Base-by-base conservation (phyloP, 2,329 filamentous ascomycete genomes). In the Aspergillus awamori region DNA sequence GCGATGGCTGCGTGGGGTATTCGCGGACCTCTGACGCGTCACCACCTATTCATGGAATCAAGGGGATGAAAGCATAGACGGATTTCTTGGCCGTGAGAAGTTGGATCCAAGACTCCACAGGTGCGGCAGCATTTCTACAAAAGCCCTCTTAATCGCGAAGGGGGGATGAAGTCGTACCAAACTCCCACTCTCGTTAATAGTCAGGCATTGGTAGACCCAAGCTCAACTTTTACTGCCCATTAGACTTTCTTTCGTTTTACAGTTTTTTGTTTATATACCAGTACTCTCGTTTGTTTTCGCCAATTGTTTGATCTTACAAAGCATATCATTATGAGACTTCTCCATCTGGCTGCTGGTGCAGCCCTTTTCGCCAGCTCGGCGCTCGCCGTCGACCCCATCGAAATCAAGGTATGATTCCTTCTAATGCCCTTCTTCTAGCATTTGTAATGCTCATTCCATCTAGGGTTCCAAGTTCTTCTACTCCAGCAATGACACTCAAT, bases 381-480 rank as follows among this genome's bases (percentile, higher is more conserved):
- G 62, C 70, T 77, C 49, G 84, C 86, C 47, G 84, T 85, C 52
- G 85, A 82, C 63, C 77, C 82, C 13, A 83, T 84, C 62, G 76
- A 83, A 58, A 83, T 83, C 83, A 93, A 67, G 64, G 65, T 65
- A 57, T 24, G 41, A 17, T 15, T 39, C 38, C 10, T 1, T 30
- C 30, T 15, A 33, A 24, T 20, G 1, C 17, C n/a, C 24, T 48
- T 59, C 13, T 30, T 15, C 5, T 13, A 36, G 30, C 3, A 30
- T 30, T 15, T 36, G 11, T 4, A 36, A 13, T 36, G 11, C 33
- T 36, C 24, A 92, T 36, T 36, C 33, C 33, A 5, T 36, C 33
- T 36, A 45, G 85, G 88, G 90, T 66, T 86, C 85, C 73, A 92
- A 94, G 79, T 93, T 96, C 84, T 97, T 94, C 84, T 93, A 90